A percentile compares a stretch with the other conserved stretches of the same genome.
Evolutionary conservation across 345 rosid species (phyloP).

Genomic region (Acer campestre): DNA sequence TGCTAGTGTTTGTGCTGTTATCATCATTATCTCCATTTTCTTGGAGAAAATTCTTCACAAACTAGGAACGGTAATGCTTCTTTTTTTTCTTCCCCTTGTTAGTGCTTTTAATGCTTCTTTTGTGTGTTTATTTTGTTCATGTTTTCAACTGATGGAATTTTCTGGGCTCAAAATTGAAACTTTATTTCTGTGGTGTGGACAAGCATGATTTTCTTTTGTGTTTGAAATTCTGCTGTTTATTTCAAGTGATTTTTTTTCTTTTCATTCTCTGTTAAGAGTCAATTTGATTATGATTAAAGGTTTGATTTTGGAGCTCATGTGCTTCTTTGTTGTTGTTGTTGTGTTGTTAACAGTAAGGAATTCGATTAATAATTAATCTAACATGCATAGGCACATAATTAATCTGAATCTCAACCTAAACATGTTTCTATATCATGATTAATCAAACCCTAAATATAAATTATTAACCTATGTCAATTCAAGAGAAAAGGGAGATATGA

Average conservation of each 20-base stretch:
- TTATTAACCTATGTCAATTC: too few relatives aligned
- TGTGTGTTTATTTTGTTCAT: background rate
- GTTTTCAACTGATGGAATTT: background rate
- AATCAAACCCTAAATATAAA: too few relatives aligned
- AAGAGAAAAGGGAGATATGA: too few relatives aligned
- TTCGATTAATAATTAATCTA: too few relatives aligned
- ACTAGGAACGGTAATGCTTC: constrained; percentile 49
- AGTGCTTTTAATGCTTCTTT: background rate
- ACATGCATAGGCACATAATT: too few relatives aligned
- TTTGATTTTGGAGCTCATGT: background rate
- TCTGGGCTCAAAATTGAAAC: too few relatives aligned
- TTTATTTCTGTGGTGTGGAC: background rate
- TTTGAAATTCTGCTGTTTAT: background rate
- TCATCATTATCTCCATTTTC: constrained; percentile 71
- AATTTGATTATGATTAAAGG: background rate
- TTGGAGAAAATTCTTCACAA: constrained; percentile 77
- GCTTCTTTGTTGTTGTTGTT: background rate
- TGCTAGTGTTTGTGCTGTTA: constrained; percentile 71
- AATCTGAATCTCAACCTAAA: too few relatives aligned
- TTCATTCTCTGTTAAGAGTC: background rate
- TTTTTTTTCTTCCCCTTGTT: background rate
- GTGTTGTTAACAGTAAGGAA: too few relatives aligned
- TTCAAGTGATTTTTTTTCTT: background rate
- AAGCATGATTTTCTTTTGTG: background rate
- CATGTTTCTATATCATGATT: too few relatives aligned